Base-by-base conservation (phyloP, 2,329 filamentous ascomycete genomes). In the Venturiaceae sp. region DNA sequence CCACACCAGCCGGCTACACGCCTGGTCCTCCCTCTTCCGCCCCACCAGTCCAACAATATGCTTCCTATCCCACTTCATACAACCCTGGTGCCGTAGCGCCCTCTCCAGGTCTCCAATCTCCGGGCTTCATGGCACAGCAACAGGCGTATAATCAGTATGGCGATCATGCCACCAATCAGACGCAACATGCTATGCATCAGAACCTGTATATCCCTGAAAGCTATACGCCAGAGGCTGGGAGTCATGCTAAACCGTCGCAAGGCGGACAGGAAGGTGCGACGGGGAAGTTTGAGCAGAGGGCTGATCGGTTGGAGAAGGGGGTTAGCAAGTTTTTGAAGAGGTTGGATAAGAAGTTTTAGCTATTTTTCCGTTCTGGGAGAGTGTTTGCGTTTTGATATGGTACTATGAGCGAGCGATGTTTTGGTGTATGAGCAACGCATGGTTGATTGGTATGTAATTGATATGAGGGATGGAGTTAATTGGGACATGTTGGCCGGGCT, bases 241-340 rank as follows among this genome's bases (percentile, higher is more conserved):
- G 41, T 50, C 36, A 47, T 16, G 26, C 46, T 33, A 53, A 62
- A 55, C 53, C 60, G 37, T 55, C 55, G 26, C 46, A 58, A 41
- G 63, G 58, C 5, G 61, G 60, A 41, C 63, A 69, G 3, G 62
- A 64, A 9, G 46, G 23, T 30, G 63, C 60, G 61, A 65, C 72
- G 61, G 80, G 77, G 72, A 82, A 79, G 67, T 70, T 90, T 32
- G 86, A 88, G 65, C 81, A 84, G 68, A 80, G 82, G 61, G 83
- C 86, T 0, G 83, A 82, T 30, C 79, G 82, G 64, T 65, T 90
- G 34, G 87, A 91, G 73, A 84, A 83, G 69, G 84, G 86, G 1
- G 81, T 90, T 4, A 81, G 83, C 30, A 83, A 84, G 6, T 85
- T 90, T 76, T 71, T 91, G 63, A 90, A 86, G 79, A 89, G 85